These are phyloP conservation scores for Trifolium subterraneum DNA, from an alignment of 306 rosid species.

Conservation along the genomic window DNA sequence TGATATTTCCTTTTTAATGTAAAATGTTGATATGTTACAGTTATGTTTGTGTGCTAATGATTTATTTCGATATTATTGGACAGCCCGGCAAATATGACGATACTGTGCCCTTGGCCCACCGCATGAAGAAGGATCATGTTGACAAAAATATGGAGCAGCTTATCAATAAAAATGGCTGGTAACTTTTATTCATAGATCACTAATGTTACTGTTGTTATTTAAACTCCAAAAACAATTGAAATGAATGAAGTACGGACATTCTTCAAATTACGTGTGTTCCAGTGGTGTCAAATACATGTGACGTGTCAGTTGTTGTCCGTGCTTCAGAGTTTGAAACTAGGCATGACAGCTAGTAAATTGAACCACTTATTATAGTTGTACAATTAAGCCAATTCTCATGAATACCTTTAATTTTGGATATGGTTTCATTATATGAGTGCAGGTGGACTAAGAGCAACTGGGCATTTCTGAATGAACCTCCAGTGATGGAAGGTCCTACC, in stretches of 20 bases:
- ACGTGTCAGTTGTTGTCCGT: no score
- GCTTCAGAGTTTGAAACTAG: no score
- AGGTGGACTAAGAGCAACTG: conserved; percentile 92
- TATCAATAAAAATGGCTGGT: conserved; percentile 67
- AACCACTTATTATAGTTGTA: not conserved
- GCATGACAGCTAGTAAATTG: not conserved
- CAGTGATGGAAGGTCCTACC: conserved; percentile 56
- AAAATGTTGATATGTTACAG: not conserved
- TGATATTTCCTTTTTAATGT: not conserved
- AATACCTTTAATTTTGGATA: not conserved
- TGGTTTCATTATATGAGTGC: conserved; percentile 19
- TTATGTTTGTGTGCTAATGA: not conserved
- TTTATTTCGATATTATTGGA: not conserved
- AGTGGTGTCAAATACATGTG: no score
- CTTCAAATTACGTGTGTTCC: no score
- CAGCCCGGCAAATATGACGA: conserved; percentile 27
- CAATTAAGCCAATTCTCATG: not conserved
- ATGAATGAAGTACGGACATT: no score
- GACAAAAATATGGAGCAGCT: conserved; percentile 55
- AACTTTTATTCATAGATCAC: not conserved
- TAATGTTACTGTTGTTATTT: no score
- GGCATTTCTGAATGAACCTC: conserved; percentile 94
- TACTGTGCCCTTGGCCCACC: conserved; percentile 36
- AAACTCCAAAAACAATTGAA: no score
- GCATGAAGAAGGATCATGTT: conserved; percentile 21